These are phyloP conservation scores for Apiospora malaysiana DNA, from an alignment of 2,329 filamentous ascomycete genomes.

Conservation along the genomic window DNA sequence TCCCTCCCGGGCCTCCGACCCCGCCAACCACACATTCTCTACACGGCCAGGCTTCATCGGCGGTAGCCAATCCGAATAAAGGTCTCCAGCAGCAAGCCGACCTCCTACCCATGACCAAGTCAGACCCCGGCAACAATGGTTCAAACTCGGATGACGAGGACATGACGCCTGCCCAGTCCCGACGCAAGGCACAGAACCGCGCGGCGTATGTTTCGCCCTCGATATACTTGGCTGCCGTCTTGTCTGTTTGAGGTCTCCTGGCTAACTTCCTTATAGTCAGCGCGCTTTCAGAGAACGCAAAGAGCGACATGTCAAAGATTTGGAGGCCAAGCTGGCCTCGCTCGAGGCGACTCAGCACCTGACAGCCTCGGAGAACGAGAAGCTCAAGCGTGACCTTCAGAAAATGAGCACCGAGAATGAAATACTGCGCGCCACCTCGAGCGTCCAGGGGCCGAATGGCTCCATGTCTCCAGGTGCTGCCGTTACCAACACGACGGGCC, in stretches of 20 bases:
- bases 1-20: conserved; percentile 58
- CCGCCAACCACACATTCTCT: conserved; percentile 50
- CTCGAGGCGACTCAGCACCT: conserved; percentile 77
- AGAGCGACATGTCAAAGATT: conserved; percentile 90
- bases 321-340: conserved; percentile 81
- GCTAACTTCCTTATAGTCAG: conserved; percentile 64
- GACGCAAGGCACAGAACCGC: conserved; percentile 66
- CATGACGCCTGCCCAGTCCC: conserved; percentile 62
- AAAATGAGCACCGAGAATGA: conserved; percentile 90
- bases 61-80: conserved; percentile 30
- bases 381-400: conserved; percentile 82
- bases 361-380: conserved; percentile 83
- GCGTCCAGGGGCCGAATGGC: conserved; percentile 41
- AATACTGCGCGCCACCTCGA: conserved; percentile 82
- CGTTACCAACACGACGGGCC: conserved; percentile 64
- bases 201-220: conserved; percentile 57
- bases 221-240: not conserved
- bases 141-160: conserved; percentile 63
- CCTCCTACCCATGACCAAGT: conserved; percentile 43
- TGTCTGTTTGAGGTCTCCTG: not conserved
- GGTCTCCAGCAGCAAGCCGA: conserved; percentile 37
- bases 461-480: conserved; percentile 50
- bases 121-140: conserved; percentile 46
- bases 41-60: conserved; percentile 22
- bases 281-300: conserved; percentile 96